phyloP scores from a whole-genome alignment of 2,329 filamentous ascomycete species.

The Emergomyces africanus region DNA sequence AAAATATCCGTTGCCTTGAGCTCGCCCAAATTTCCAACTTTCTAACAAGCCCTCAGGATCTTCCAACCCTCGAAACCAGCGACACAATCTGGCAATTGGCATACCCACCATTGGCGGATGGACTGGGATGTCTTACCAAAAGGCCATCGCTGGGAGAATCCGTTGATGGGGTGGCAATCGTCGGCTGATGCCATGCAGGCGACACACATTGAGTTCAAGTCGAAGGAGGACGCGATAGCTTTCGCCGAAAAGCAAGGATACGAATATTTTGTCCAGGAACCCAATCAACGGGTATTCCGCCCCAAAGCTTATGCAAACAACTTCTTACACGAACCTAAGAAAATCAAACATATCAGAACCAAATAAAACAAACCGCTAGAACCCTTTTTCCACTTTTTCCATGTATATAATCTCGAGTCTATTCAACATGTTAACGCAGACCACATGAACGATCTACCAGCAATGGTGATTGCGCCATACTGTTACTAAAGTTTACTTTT shows the following conservation, averaged over 20 bases:
- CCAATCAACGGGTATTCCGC: conserved; percentile 70
- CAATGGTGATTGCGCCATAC: neutral
- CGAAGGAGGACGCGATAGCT: conserved; percentile 83
- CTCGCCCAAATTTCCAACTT: conserved; percentile 1
- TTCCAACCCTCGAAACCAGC: conserved; percentile 87
- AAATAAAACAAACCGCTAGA: conserved; percentile 42
- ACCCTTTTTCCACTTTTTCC: neutral
- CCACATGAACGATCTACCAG: neutral
- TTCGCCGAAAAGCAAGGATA: conserved; percentile 99
- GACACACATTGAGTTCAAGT: conserved; percentile 77
- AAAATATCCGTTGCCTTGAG: neutral
- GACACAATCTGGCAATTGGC: conserved; percentile 86
- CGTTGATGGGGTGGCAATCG: conserved; percentile 96
- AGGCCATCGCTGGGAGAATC: conserved; percentile 97
- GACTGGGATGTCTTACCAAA: conserved; percentile 92
- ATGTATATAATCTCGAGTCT: conserved; percentile 6
- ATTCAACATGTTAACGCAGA: neutral
- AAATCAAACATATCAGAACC: conserved; percentile 75
- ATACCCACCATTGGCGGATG: conserved; percentile 81
- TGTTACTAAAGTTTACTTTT: neutral
- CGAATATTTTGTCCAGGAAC: conserved; percentile 97
- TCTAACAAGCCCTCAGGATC: conserved; percentile 50
- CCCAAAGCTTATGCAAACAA: conserved; percentile 97
- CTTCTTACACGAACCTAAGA: conserved; percentile 72
- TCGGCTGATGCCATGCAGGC: conserved; percentile 92